A percentile compares a stretch with the other conserved stretches of the same genome.
These are phyloP conservation scores for Aspergillus wentii DNA, from an alignment of 495 filamentous ascomycete species.

Conservation along the genomic window DNA sequence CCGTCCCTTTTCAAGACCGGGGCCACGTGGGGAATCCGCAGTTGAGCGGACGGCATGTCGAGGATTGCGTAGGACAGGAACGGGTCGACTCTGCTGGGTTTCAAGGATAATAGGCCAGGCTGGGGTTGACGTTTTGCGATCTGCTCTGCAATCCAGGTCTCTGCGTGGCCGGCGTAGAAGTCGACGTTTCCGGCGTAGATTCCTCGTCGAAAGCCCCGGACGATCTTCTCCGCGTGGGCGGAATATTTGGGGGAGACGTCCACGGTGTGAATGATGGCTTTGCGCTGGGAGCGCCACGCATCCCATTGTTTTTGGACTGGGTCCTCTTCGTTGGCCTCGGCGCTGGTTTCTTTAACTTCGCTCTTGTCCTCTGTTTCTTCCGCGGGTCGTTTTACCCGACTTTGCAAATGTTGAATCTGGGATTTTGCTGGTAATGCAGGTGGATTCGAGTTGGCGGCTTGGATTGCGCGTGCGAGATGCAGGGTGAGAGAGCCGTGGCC, in stretches of 20 bases:
- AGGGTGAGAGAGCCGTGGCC: constrained; percentile 74
- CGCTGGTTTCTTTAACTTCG: constrained; percentile 1
- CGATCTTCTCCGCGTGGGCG: constrained; percentile 51
- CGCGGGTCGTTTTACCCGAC: constrained; percentile 19
- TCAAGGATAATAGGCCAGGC: constrained; percentile 13
- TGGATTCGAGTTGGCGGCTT: constrained; percentile 59
- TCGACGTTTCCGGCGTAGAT: constrained; percentile 63
- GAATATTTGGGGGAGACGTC: constrained; percentile 58
- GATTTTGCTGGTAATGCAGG: constrained; percentile 29
- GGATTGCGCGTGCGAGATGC: constrained; percentile 67
- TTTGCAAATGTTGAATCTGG: constrained; percentile 31
- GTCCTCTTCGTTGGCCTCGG: constrained; percentile 3
- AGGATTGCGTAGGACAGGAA: constrained; percentile 67
- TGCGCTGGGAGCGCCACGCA: constrained; percentile 46
- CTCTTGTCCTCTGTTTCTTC: constrained; percentile 8
- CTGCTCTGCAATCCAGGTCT: constrained; percentile 55
- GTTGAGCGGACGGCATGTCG: constrained; percentile 60
- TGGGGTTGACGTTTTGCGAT: constrained; percentile 24
- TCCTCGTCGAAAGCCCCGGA: constrained; percentile 62
- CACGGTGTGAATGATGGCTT: constrained; percentile 66
- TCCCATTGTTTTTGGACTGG: constrained; percentile 28
- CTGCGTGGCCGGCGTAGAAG: constrained; percentile 64
- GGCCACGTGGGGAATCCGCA: constrained; percentile 52
- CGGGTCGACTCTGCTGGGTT: constrained; percentile 26
- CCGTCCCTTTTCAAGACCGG: constrained; percentile 57